Conservation (phyloP, 2,329 filamentous ascomycete genomes). For the Aaosphaeria pasadenensis region DNA sequence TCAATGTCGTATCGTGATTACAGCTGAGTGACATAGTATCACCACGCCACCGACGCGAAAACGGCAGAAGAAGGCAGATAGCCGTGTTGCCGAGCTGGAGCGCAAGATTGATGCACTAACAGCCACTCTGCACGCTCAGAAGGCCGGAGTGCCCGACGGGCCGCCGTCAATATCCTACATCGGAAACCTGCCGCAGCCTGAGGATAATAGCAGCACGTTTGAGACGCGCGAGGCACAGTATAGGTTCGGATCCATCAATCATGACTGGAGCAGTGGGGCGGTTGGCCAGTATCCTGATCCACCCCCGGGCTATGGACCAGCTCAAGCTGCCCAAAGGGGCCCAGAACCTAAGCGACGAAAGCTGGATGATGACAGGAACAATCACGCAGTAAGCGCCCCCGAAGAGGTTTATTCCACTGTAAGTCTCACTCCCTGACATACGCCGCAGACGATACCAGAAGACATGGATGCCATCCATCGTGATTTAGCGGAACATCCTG, state of each 20-base stretch:
- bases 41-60: constrained; percentile 70
- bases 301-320: constrained; percentile 29
- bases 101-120: constrained; percentile 89
- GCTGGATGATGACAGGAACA: constrained; percentile 16
- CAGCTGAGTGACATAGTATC: constrained; percentile 16
- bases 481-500: constrained; percentile 32
- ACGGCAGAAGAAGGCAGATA: constrained; percentile 89
- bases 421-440: neutral
- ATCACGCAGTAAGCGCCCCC: constrained; percentile 21
- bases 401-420: neutral
- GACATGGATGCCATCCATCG: constrained; percentile 38
- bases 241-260: constrained; percentile 22
- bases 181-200: constrained; percentile 20
- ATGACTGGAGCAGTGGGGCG: constrained; percentile 25
- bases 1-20: neutral
- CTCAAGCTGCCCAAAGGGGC: constrained; percentile 26
- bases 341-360: constrained; percentile 33
- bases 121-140: constrained; percentile 67
- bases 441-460: constrained; percentile 30
- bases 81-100: constrained; percentile 82
- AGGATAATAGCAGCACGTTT: constrained; percentile 5
- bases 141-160: constrained; percentile 9
- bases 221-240: constrained; percentile 22
- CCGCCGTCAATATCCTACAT: constrained; percentile 17
- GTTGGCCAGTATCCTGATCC: constrained; percentile 19